Percentiles rank a stretch among this genome's conserved stretches.
These are phyloP conservation scores for Eragrostis nindensis DNA, from an alignment of 176 grass and related monocot genomes.

Conservation along the genomic window DNA sequence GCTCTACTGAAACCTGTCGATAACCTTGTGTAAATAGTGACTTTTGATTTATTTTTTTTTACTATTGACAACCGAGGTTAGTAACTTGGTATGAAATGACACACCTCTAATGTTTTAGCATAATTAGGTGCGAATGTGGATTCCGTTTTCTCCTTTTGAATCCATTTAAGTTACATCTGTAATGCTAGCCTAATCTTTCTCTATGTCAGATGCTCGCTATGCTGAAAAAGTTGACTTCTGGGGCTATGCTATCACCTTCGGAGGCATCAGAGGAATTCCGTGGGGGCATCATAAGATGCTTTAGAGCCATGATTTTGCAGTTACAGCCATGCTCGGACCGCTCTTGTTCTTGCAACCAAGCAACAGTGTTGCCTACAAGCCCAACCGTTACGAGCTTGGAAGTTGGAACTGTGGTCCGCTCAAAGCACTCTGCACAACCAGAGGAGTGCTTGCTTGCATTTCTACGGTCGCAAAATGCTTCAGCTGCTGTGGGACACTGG, in stretches of 20 bases:
- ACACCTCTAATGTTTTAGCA: neutral
- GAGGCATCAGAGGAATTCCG: slow-evolving; percentile 94
- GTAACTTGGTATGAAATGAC: neutral
- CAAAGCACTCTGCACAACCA: slow-evolving; percentile 39
- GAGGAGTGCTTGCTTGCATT: slow-evolving; percentile 89
- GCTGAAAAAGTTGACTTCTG: slow-evolving; percentile 76
- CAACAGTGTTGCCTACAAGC: slow-evolving; percentile 43
- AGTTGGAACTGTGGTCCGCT: slow-evolving; percentile 15
- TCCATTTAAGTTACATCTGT: slow-evolving; percentile 15
- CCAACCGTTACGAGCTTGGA: slow-evolving; percentile 34
- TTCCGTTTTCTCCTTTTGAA: neutral
- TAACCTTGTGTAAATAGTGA: neutral
- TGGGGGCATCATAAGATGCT: slow-evolving; percentile 78
- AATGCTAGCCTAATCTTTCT: neutral
- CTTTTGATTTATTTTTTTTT: slow-evolving; percentile 17
- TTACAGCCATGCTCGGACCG: slow-evolving; percentile 67
- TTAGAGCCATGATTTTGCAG: slow-evolving; percentile 73
- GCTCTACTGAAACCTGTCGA: neutral
- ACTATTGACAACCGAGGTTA: slow-evolving; percentile 5
- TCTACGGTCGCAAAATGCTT: slow-evolving; percentile 80
- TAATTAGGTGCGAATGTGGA: neutral
- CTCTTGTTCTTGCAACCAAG: slow-evolving; percentile 71
- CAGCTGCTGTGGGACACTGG: slow-evolving; percentile 89
- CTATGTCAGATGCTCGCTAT: slow-evolving; percentile 68
- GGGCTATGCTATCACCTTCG: slow-evolving; percentile 79